These are phyloP conservation scores for Penicillium malachiteum DNA, from an alignment of 495 filamentous ascomycete species.

Conservation along the genomic window DNA sequence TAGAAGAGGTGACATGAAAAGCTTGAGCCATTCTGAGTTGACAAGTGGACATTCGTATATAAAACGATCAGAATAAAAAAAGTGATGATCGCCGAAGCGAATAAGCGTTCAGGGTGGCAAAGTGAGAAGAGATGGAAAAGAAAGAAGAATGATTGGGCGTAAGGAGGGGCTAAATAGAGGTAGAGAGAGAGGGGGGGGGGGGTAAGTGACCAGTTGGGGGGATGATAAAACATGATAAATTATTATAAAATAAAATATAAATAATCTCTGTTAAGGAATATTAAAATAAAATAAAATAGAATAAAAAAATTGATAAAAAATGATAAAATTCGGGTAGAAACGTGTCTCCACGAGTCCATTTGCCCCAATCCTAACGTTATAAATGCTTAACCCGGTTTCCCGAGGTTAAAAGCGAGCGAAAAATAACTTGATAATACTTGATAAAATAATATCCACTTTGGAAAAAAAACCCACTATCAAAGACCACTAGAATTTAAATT, in stretches of 20 bases:
- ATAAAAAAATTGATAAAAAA: not conserved
- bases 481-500: too few species aligned
- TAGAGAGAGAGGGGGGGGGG: not conserved
- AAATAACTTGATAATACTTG: too few species aligned
- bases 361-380: too few species aligned
- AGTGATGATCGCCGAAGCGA: not conserved
- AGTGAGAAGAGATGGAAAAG: not conserved
- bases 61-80: not conserved
- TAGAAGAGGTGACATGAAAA: constrained; percentile 17
- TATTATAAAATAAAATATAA: not conserved
- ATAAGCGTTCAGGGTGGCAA: not conserved
- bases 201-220: not conserved
- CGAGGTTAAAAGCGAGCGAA: too few species aligned
- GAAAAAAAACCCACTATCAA: too few species aligned
- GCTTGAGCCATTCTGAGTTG: constrained; percentile 25
- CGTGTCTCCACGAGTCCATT: too few species aligned
- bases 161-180: not conserved
- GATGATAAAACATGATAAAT: not conserved
- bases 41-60: constrained; percentile 24
- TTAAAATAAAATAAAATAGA: not conserved
- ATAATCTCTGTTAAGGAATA: not conserved
- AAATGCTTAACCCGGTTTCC: too few species aligned
- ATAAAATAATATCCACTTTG: too few species aligned
- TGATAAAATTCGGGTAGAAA: too few species aligned
- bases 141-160: not conserved